Evolutionary conservation across 495 filamentous ascomycete species (phyloP), one percentile per base, ranked within the genome.

Genomic region (Podospora sp.): DNA sequence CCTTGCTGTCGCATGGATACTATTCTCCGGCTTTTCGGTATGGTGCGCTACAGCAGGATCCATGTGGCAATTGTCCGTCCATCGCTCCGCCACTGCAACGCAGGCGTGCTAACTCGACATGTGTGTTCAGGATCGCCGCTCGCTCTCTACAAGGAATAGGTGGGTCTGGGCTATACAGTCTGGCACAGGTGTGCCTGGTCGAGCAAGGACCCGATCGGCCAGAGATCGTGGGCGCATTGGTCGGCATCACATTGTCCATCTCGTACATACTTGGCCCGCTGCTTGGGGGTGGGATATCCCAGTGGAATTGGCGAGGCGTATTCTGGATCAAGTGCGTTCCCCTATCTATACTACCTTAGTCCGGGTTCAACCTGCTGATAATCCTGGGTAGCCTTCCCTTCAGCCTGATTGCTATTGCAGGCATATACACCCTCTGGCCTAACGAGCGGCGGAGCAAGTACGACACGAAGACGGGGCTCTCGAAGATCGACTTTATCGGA

Each of bases 261-360:
- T 82, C 81, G 2, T 83, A 80, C 62, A 75, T 83, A 2, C 71
- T 88, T 6, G 91, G 91, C 0, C 91, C 91, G 1, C 71, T 93
- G 2, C 77, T 92, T 1, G 91, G 91, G 14, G 91, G 91, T 21
- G 81, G 83, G 1, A 88, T 94, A 59, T 84, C 90, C 0, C 79
- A 89, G 55, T 80, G 87, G 16, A 80, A 80, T 5, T 93, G 91
- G 91, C 73, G 88, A 35, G 90, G 88, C 82, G 84, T 84, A 33
- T 92, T 90, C 73, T 92, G 87, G 86, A 87, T 92, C 78, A 92
- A 92, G 81, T 81, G 51, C 12, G 74, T 72, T 8, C 26, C 35
- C 21, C n/a, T 12, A 1, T n/a, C 20, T 26, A 18, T 27, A n/a
- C n/a, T 40, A 9, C 24, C 26, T 3, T n/a, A 6, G n/a, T 1